These are phyloP conservation scores for Ilyonectria robusta DNA, from an alignment of 2,329 filamentous ascomycete species.

Conservation along the genomic window DNA sequence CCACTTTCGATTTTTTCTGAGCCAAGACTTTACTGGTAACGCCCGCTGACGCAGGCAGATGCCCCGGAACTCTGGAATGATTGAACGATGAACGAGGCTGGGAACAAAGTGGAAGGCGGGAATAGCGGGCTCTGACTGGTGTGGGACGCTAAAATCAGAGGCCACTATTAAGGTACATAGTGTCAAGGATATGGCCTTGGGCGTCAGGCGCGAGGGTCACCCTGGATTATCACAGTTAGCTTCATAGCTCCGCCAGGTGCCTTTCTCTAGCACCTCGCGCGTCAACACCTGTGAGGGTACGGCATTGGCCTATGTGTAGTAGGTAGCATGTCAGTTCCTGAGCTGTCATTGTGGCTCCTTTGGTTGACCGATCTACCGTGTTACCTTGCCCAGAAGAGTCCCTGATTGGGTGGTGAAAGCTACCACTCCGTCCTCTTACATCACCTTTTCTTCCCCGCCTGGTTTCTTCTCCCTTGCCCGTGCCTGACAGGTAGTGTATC, in stretches of 20 bases:
- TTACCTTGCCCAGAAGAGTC: not conserved
- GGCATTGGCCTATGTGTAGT: no score
- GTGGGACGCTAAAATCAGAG: not conserved
- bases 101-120: not conserved
- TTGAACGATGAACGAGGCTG: not conserved
- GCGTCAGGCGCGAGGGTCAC: not conserved
- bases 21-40: no score
- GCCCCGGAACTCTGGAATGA: not conserved
- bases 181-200: not conserved
- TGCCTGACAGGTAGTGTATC: not conserved
- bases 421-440: not conserved
- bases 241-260: not conserved
- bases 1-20: no score
- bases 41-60: not conserved
- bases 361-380: not conserved
- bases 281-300: not conserved
- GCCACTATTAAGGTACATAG: not conserved
- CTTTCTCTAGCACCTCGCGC: not conserved
- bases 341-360: no score
- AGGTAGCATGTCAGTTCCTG: no score
- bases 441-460: not conserved
- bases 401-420: not conserved
- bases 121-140: not conserved
- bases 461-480: not conserved
- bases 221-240: no score